Evolutionary conservation across 2,329 filamentous ascomycete genomes (phyloP).

Genomic region (Fusarium sp.): DNA sequence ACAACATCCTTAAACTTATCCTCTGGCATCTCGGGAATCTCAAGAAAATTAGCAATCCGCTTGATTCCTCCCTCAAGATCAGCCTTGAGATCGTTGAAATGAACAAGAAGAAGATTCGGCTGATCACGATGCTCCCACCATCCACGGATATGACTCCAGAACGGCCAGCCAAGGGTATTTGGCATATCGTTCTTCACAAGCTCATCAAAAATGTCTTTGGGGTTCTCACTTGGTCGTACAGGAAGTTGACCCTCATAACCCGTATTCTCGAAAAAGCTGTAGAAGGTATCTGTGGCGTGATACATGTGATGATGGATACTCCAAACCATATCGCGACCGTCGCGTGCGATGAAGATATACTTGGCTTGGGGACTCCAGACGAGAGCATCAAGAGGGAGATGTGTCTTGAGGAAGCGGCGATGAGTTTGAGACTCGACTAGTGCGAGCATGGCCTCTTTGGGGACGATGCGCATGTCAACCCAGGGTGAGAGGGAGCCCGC

Average conservation of each 20-base stretch:
- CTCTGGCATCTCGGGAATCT: not conserved
- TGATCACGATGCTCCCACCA: constrained; percentile 4
- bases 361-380: not conserved
- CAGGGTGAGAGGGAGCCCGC: not conserved
- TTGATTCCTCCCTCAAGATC: not conserved
- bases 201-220: not conserved
- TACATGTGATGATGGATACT: constrained; percentile 4
- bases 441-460: not conserved
- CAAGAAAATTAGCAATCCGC: not conserved
- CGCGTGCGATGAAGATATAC: constrained; percentile 13
- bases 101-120: not conserved
- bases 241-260: not conserved
- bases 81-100: constrained; percentile 12
- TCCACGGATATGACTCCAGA: constrained; percentile 13
- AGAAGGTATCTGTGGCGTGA: not conserved
- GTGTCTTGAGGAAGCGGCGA: constrained; percentile 11
- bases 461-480: constrained; percentile 5
- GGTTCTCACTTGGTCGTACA: not conserved
- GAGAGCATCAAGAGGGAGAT: not conserved
- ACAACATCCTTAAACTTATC: not conserved
- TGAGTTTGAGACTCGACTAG: not conserved
- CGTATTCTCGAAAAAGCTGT: not conserved
- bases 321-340: constrained; percentile 15
- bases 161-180: not conserved
- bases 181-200: constrained; percentile 2